Evolutionary conservation across 2,329 filamentous ascomycete genomes (phyloP), one percentile per base, ranked within the genome.

Genomic region (Penicillium sp.): DNA sequence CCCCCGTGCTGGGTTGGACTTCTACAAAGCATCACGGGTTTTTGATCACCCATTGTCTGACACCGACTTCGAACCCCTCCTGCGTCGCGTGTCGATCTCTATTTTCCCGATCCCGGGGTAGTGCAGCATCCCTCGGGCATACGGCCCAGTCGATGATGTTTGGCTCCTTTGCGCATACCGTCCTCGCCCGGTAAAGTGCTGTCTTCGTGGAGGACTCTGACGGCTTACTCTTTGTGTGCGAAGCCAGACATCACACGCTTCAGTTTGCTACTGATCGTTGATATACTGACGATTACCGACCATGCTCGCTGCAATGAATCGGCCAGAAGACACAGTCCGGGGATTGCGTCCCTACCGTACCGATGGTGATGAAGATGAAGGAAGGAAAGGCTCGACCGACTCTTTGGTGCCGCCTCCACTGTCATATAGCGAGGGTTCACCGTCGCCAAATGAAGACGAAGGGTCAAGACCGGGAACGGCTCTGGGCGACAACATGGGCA

Each of bases 241-340:
- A 39, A 10, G 41, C 28, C 15, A 49, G 10, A 6, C 43, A 49
- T 26, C 13, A 42, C 50, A n/a, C 18, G 42, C 34, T 16, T 42
- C 26, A 38, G 8, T 15, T 21, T 49, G 28, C n/a, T 24, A 24
- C 36, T 53, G 39, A 46, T 56, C 28, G 21, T 47, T 16, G 45
- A 34, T 23, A 26, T n/a, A 44, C 21, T 6, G 38, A 33, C 33
- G 24, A 21, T n/a, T 16, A 38, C 51, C 52, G 47, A 54, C 36
- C 45, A 67, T 69, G 65, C 58, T 71, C 52, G 63, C 66, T 55
- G 65, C 67, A 42, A 74, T 74, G 69, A 58, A 60, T 51, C 70
- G 70, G 48, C 61, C 68, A 41, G 73, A 74, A 52, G 72, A 74
- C 54, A 68, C 66, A 12, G 58, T 70, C 24, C 66, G 66, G 59